Conservation (phyloP, 2,329 filamentous ascomycete species). For the Venturiaceae sp. region DNA sequence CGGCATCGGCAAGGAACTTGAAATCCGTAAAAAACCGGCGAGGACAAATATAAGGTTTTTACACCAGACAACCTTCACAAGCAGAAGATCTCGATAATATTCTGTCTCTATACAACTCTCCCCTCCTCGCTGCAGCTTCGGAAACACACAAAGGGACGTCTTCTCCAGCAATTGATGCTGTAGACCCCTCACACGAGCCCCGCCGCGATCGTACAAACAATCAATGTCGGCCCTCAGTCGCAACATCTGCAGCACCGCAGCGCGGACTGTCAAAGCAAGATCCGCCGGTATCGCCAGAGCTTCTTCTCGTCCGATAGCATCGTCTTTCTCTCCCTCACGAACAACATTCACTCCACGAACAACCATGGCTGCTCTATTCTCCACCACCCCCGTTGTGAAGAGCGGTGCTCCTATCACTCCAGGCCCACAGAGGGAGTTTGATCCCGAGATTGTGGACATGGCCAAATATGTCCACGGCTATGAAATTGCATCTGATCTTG, state of each 20-base stretch:
- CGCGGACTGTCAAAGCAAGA: not conserved
- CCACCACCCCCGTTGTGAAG: not conserved
- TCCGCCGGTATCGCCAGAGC: not conserved
- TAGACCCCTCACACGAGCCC: not conserved
- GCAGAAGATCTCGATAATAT: not conserved
- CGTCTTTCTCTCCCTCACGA: not conserved
- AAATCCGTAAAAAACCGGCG: not conserved
- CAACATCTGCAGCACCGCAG: not conserved
- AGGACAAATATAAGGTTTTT: not conserved
- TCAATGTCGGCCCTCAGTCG: constrained; percentile 5
- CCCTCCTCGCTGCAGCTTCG: not conserved
- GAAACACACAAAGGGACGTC: not conserved
- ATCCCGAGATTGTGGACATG: constrained; percentile 66
- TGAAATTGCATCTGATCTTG: constrained; percentile 81
- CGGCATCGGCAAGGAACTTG: no score
- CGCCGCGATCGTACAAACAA: not conserved
- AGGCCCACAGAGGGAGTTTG: constrained; percentile 1
- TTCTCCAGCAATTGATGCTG: not conserved
- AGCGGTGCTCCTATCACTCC: constrained; percentile 1
- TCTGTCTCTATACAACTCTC: not conserved
- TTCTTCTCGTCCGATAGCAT: not conserved
- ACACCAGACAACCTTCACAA: not conserved
- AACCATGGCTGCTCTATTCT: constrained; percentile 6
- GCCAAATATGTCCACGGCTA: constrained; percentile 91
- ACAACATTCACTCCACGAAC: not conserved